Evolutionary conservation across 2,329 filamentous ascomycete genomes (phyloP).

Genomic region (Pleurostoma richardsiae): DNA sequence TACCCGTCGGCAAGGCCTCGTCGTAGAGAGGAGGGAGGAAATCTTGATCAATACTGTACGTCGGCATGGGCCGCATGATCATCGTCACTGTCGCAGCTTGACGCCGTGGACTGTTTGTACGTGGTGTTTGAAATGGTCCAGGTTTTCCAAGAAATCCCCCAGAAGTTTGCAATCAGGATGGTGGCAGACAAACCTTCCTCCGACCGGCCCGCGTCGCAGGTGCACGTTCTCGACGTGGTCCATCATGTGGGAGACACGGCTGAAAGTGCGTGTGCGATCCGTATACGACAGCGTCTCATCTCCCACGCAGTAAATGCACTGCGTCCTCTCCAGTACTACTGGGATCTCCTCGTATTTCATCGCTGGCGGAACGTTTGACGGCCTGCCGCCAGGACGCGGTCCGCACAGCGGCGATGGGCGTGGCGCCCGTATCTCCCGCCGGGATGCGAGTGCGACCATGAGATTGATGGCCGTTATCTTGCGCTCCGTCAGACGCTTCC

Average conservation of each 20-base stretch:
- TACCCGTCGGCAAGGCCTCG: not conserved
- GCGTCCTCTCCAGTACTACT: conserved; percentile 2
- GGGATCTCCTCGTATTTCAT: conserved; percentile 4
- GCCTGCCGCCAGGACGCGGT: not conserved
- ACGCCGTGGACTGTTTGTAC: conserved; percentile 4
- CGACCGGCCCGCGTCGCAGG: conserved; percentile 1
- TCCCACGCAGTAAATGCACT: conserved; percentile 7
- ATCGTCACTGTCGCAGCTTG: conserved; percentile 1
- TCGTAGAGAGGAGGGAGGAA: not conserved
- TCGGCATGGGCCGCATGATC: not conserved
- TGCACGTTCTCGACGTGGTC: conserved; percentile 7
- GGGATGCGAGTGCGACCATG: conserved; percentile 7
- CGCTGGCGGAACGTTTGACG: not conserved
- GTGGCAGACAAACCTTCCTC: conserved; percentile 3
- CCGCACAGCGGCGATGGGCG: not conserved
- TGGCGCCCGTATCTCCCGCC: conserved; percentile 5
- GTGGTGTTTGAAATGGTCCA: conserved; percentile 6
- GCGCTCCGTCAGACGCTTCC: not conserved
- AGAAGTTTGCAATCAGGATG: conserved; percentile 6
- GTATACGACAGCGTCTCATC: conserved; percentile 4
- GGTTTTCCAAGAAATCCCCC: conserved; percentile 4
- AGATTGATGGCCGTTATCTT: not conserved
- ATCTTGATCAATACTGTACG: not conserved
- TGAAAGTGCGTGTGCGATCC: conserved; percentile 3
- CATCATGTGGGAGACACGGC: conserved; percentile 6